Conservation (phyloP, 345 rosid species). For the Eucalyptus sp. region DNA sequence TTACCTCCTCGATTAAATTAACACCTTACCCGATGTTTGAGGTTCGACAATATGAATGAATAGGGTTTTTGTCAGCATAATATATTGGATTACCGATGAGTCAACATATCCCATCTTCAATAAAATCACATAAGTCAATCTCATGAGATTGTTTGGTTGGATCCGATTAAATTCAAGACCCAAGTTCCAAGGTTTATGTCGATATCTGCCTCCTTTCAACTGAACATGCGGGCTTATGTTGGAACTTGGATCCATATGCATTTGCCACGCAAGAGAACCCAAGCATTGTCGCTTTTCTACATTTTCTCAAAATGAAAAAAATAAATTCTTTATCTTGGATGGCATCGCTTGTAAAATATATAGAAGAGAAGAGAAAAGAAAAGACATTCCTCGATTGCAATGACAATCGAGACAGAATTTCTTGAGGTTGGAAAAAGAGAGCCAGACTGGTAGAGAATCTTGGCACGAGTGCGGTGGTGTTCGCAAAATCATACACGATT, state of each 20-base stretch:
- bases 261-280: not conserved
- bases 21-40: not conserved
- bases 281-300: not conserved
- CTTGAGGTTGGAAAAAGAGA: not conserved
- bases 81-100: not conserved
- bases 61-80: not conserved
- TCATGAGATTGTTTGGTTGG: not conserved
- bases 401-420: not conserved
- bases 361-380: not conserved
- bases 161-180: not conserved
- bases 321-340: not conserved
- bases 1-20: too few species aligned
- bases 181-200: not conserved
- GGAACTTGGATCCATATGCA: not conserved
- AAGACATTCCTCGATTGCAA: not conserved
- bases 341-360: not conserved
- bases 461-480: not conserved
- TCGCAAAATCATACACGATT: not conserved
- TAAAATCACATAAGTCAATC: not conserved
- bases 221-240: not conserved
- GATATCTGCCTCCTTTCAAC: not conserved
- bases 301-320: not conserved
- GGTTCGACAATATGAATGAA: not conserved
- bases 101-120: not conserved
- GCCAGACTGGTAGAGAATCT: not conserved